These are phyloP conservation scores for Nicotiana attenuata DNA, from an alignment of 257 asterid genomes.

Conservation along the genomic window DNA sequence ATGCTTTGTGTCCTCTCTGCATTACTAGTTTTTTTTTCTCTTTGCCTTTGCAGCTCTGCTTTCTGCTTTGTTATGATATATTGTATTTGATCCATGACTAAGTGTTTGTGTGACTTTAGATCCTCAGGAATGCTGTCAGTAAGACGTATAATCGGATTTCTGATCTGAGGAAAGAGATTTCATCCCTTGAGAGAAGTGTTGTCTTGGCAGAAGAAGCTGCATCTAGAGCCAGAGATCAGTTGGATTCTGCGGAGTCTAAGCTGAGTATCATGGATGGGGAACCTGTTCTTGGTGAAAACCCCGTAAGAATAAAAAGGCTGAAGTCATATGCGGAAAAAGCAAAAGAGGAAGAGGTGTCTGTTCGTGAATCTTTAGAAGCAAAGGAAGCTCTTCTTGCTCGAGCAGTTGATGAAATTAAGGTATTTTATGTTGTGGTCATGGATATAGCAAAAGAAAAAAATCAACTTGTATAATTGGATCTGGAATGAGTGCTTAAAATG, in stretches of 20 bases:
- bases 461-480: background rate
- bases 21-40: background rate
- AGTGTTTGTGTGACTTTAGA: constrained; percentile 27
- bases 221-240: constrained; percentile 65
- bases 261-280: constrained; percentile 85
- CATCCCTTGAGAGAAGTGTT: constrained; percentile 59
- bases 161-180: constrained; percentile 84
- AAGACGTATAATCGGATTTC: constrained; percentile 88
- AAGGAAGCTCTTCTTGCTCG: constrained; percentile 85
- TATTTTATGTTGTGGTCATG: constrained; percentile 15
- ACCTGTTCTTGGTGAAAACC: constrained; percentile 91
- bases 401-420: constrained; percentile 86
- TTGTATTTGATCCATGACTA: constrained; percentile 4
- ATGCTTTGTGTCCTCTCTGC: background rate
- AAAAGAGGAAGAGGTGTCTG: constrained; percentile 59
- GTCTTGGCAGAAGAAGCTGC: constrained; percentile 56
- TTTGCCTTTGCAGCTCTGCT: background rate
- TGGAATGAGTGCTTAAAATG: background rate
- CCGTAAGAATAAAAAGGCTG: constrained; percentile 81
- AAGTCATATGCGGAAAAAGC: constrained; percentile 63
- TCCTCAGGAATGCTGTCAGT: constrained; percentile 73
- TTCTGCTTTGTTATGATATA: background rate
- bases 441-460: background rate
- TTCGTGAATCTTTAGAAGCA: constrained; percentile 74
- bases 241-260: constrained; percentile 71